Evolutionary conservation across 2,329 filamentous ascomycete genomes (phyloP).

Genomic region (Colletotrichum falcatum): DNA sequence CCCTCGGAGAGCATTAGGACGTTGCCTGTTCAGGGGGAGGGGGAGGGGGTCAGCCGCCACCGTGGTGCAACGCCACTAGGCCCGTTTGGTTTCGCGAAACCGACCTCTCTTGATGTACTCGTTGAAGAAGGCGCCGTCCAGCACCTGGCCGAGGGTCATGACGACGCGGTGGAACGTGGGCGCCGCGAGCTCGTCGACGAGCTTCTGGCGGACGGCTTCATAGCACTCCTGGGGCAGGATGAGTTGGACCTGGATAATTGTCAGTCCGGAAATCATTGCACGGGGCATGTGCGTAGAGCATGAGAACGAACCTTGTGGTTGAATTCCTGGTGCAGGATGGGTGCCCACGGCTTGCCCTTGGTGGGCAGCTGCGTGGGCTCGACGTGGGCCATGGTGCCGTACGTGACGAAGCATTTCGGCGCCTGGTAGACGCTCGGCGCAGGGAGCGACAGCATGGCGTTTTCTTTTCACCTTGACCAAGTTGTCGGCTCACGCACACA

Average conservation of each 20-base stretch:
- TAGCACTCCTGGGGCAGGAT: conserved; percentile 76
- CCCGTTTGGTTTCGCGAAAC: too few relatives aligned
- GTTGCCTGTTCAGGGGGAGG: conserved; percentile 66
- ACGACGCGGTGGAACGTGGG: conserved; percentile 75
- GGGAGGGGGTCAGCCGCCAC: not conserved
- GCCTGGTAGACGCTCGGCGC: conserved; percentile 62
- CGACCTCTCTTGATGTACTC: conserved; percentile 83
- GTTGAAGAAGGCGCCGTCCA: conserved; percentile 83
- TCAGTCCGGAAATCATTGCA: not conserved
- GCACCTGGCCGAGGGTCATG: conserved; percentile 77
- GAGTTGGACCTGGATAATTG: conserved; percentile 68
- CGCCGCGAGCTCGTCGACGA: conserved; percentile 54
- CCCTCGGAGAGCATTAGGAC: conserved; percentile 88
- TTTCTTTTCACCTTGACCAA: not conserved
- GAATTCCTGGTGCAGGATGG: conserved; percentile 73
- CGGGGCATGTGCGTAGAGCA: not conserved
- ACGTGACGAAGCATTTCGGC: conserved; percentile 80
- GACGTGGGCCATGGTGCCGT: conserved; percentile 75
- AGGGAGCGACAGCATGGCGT: conserved; percentile 59
- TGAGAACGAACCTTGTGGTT: conserved; percentile 70
- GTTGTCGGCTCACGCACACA: not conserved
- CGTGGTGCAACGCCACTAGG: not conserved
- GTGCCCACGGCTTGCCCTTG: conserved; percentile 82
- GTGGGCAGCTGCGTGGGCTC: conserved; percentile 76
- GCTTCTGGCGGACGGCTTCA: conserved; percentile 63